Base-by-base conservation (phyloP, 2,329 filamentous ascomycete species). In the Diatrype stigma region DNA sequence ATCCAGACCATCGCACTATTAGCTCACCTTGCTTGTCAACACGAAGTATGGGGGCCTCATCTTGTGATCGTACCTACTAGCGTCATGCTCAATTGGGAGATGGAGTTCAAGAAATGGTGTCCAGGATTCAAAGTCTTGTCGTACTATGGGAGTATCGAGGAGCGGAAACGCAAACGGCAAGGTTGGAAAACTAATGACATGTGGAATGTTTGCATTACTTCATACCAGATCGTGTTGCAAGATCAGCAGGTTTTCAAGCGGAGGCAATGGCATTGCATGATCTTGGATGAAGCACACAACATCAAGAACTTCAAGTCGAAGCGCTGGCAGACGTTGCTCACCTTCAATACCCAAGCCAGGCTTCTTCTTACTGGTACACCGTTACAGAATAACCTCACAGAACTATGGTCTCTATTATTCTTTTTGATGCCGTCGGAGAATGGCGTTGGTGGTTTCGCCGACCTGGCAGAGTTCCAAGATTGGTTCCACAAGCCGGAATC, bases 301-400 rank as follows among this genome's bases (percentile, higher is more conserved):
- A 99, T 99, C 78, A 97, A 99, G 66, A 99, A 99, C 70, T 99
- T 97, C 77, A 92, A 96, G 64, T 96, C 93, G 2, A 92, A 96
- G 68, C 80, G 93, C 56, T 99, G 94, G 92, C 94, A 97, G 68
- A 93, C 91, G 0, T 80, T 99, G 56, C 82, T 99, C 21, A 94
- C 89, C 0, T 95, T 99, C 73, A 93, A 95, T 62, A 97, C 94
- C 0, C 85, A 87, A 56, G 86, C 92, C 26, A 84, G 94, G 32
- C 80, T 99, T 11, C 74, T 99, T 0, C 78, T 99, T 11, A 99
- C 94, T 0, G 94, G 94, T 51, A 99, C 94, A 1, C 94, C 95
- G 2, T 77, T 99, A 22, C 94, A 99, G 68, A 99, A 99, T 70
- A 97, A 96, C 55, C 77, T 99, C 5, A 95, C 93, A 0, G 94